phyloP scores from a whole-genome alignment of 345 rosid genomes.

The Acer yangbiense region DNA sequence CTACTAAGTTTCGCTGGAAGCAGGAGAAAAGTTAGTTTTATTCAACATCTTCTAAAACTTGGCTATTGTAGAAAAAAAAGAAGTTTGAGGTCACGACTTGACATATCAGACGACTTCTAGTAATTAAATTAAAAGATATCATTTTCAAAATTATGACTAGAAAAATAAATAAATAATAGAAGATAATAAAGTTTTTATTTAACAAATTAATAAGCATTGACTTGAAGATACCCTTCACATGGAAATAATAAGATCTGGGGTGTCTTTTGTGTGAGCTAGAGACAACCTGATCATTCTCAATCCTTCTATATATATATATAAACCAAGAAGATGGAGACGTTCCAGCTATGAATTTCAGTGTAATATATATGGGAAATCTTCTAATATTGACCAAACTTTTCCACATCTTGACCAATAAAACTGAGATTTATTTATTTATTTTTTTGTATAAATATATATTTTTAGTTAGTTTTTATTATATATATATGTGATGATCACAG shows the following conservation, averaged over 20 bases:
- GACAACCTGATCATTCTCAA: conserved; percentile 39
- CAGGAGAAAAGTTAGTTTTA: background rate
- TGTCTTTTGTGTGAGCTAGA: conserved; percentile 15
- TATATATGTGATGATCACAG: background rate
- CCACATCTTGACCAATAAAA: conserved; percentile 45
- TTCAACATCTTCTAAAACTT: background rate
- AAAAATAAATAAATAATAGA: background rate
- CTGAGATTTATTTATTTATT: conserved; percentile 31
- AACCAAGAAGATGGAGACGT: conserved; percentile 28
- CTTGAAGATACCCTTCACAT: conserved; percentile 38
- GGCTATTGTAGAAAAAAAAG: too few relatives aligned
- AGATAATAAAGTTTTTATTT: background rate
- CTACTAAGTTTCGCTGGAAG: background rate
- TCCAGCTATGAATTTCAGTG: conserved; percentile 43
- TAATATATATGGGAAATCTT: conserved; percentile 26
- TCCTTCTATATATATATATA: conserved; percentile 11
- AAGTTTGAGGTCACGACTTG: background rate
- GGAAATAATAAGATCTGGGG: conserved; percentile 14
- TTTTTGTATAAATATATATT: background rate
- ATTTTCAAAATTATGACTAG: conserved; percentile 19
- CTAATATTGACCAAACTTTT: conserved; percentile 35
- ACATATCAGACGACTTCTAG: background rate
- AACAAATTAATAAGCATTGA: conserved; percentile 22
- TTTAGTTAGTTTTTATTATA: background rate
- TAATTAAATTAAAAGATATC: background rate